phyloP scores from a whole-genome alignment of 2,329 filamentous ascomycete genomes.

The Colletotrichum musicola region DNA sequence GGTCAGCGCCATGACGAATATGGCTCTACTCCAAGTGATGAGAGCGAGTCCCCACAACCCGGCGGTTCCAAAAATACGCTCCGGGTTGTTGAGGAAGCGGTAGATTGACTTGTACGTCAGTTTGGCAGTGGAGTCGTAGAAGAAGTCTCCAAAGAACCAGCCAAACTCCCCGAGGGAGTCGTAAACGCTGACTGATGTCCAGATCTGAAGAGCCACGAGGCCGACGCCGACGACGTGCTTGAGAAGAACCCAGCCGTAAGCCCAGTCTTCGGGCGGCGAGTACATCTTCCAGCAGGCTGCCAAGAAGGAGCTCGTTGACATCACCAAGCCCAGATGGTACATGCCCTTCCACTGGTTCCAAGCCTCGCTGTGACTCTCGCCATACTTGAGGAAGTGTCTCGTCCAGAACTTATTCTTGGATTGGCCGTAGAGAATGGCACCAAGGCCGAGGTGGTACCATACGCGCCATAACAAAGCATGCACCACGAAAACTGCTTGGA shows the following conservation, averaged over 20 bases:
- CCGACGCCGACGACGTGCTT: constrained; percentile 87
- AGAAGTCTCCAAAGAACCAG: constrained; percentile 99
- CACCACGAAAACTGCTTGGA: constrained; percentile 82
- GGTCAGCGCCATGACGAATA: constrained; percentile 87
- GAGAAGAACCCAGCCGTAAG: constrained; percentile 84
- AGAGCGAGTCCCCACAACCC: constrained; percentile 96
- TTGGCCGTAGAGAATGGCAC: constrained; percentile 85
- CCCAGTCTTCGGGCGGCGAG: constrained; percentile 86
- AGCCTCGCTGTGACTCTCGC: constrained; percentile 89
- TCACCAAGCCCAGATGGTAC: constrained; percentile 91
- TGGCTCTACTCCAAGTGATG: constrained; percentile 88
- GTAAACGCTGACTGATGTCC: constrained; percentile 94
- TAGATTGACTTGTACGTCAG: constrained; percentile 98
- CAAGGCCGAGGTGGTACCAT: constrained; percentile 92
- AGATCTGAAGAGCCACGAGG: constrained; percentile 87
- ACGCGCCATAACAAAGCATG: constrained; percentile 88
- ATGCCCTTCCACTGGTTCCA: constrained; percentile 99
- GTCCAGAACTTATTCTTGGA: constrained; percentile 96
- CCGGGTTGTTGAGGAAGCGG: constrained; percentile 97
- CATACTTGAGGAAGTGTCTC: constrained; percentile 96
- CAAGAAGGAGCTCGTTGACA: constrained; percentile 90
- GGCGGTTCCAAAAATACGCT: constrained; percentile 91
- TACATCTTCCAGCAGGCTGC: constrained; percentile 98
- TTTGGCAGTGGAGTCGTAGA: constrained; percentile 90
- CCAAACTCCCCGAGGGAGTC: constrained; percentile 97